Percentiles rank a stretch among this genome's conserved stretches.
These are phyloP conservation scores for Talaromyces sp. DNA, from an alignment of 2,329 filamentous ascomycete species.

Conservation along the genomic window DNA sequence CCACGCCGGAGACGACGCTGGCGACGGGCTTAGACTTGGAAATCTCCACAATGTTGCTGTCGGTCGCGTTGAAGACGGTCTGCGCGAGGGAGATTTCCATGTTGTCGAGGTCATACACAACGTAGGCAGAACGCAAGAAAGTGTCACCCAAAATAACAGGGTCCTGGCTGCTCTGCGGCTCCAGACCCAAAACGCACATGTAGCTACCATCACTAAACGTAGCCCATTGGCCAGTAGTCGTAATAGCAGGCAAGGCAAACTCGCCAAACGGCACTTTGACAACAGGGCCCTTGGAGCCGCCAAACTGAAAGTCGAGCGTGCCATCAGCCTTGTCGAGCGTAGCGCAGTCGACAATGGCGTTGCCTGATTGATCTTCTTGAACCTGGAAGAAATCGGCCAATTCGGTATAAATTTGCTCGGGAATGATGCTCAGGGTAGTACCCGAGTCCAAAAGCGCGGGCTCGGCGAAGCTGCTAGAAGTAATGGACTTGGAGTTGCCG, in stretches of 20 bases:
- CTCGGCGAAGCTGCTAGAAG: constrained; percentile 28
- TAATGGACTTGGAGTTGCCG: constrained; percentile 13
- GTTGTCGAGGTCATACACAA: constrained; percentile 66
- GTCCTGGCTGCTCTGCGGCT: constrained; percentile 43
- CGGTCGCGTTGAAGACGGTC: constrained; percentile 51
- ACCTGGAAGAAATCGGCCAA: constrained; percentile 43
- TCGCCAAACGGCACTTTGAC: constrained; percentile 36
- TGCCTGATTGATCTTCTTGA: constrained; percentile 20
- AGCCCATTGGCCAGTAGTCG: constrained; percentile 39
- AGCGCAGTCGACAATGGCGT: constrained; percentile 33
- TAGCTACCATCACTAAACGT: constrained; percentile 16
- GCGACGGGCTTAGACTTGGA: constrained; percentile 1
- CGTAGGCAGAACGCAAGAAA: constrained; percentile 66
- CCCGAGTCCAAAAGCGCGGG: constrained; percentile 69
- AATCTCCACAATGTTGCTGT: constrained; percentile 11
- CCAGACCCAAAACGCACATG: constrained; percentile 63
- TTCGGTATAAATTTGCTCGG: constrained; percentile 52
- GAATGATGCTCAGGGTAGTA: constrained; percentile 67
- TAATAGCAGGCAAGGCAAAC: constrained; percentile 56
- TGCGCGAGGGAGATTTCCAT: constrained; percentile 65
- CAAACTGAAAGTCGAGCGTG: constrained; percentile 48
- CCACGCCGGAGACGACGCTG: constrained; percentile 13
- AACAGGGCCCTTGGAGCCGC: constrained; percentile 30
- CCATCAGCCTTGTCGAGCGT: constrained; percentile 38
- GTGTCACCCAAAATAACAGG: constrained; percentile 65